These are phyloP conservation scores for Ogataea populi-albae DNA, from an alignment of 805 yeast genomes.

Conservation along the genomic window DNA sequence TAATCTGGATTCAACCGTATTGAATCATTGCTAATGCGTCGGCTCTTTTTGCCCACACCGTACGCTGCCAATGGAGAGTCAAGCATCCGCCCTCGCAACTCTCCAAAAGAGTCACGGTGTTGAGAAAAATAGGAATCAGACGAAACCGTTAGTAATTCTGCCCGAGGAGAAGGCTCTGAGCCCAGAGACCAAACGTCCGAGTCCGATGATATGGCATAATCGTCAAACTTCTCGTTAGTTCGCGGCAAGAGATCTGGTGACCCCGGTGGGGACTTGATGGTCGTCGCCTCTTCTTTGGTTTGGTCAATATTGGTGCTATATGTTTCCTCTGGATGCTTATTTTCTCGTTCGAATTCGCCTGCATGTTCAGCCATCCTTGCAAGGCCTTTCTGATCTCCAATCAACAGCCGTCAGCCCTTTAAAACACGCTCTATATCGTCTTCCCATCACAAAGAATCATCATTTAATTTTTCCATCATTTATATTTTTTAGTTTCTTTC, in stretches of 20 bases:
- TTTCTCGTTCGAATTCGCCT: no score
- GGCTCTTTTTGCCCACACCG: constrained; percentile 9
- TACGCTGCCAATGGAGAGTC: constrained; percentile 11
- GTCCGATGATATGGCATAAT: constrained; percentile 32
- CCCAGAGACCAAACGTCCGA: constrained; percentile 31
- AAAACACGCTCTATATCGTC: no score
- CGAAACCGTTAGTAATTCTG: constrained; percentile 23
- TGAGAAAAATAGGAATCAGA: constrained; percentile 35
- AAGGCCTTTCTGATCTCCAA: no score
- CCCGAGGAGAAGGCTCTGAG: constrained; percentile 12
- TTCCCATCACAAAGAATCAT: no score
- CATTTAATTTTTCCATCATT: no score
- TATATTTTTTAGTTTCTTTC: no score
- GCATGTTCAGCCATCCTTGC: no score
- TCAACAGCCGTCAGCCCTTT: no score
- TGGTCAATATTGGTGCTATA: no score
- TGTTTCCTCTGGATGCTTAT: no score
- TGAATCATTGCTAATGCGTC: constrained; percentile 30
- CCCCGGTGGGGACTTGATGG: constrained; percentile 28
- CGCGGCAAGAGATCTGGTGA: constrained; percentile 30
- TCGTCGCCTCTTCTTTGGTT: no score
- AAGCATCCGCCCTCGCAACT: constrained; percentile 20
- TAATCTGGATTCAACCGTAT: constrained; percentile 20
- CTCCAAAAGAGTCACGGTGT: constrained; percentile 28
- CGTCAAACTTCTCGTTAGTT: constrained; percentile 29